Evolutionary conservation across 495 filamentous ascomycete genomes (phyloP).

Genomic region (Cenococcum geophilum): DNA sequence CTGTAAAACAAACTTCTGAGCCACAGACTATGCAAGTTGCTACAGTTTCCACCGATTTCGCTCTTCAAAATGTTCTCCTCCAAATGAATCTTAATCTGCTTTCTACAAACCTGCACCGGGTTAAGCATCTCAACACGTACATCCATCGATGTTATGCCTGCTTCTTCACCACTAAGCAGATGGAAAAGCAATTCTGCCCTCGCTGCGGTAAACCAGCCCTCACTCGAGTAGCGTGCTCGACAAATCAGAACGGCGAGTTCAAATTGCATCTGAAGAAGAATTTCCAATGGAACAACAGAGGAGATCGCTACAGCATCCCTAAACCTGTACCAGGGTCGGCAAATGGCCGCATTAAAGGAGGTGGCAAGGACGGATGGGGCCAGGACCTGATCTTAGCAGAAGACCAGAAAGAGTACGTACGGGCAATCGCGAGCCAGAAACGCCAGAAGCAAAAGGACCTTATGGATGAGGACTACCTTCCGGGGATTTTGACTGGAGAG

Average conservation of each 20-base stretch:
- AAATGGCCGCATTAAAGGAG: conserved; percentile 65
- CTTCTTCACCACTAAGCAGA: conserved; percentile 77
- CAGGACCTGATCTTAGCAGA: conserved; percentile 75
- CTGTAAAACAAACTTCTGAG: conserved; percentile 45
- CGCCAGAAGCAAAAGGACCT: conserved; percentile 67
- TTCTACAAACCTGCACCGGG: conserved; percentile 65
- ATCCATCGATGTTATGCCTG: conserved; percentile 92
- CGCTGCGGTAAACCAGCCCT: conserved; percentile 83
- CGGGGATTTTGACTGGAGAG: conserved; percentile 72
- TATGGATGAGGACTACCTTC: conserved; percentile 91
- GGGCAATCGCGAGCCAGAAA: conserved; percentile 55
- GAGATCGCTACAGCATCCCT: conserved; percentile 82
- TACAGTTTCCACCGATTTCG: conserved; percentile 87
- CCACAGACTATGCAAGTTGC: conserved; percentile 69
- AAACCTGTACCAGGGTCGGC: conserved; percentile 78
- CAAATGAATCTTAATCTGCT: conserved; percentile 93
- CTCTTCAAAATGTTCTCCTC: conserved; percentile 91
- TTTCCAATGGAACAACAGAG: conserved; percentile 91
- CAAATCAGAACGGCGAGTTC: conserved; percentile 72
- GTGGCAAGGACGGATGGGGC: conserved; percentile 85
- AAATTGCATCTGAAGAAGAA: conserved; percentile 86
- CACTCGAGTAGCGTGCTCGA: conserved; percentile 79
- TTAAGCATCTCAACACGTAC: conserved; percentile 75
- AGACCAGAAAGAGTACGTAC: conserved; percentile 89
- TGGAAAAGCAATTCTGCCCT: conserved; percentile 87